These are phyloP conservation scores for Amanita fuliginea DNA, from an alignment of 768 basidiomycete genomes.

Conservation along the genomic window DNA sequence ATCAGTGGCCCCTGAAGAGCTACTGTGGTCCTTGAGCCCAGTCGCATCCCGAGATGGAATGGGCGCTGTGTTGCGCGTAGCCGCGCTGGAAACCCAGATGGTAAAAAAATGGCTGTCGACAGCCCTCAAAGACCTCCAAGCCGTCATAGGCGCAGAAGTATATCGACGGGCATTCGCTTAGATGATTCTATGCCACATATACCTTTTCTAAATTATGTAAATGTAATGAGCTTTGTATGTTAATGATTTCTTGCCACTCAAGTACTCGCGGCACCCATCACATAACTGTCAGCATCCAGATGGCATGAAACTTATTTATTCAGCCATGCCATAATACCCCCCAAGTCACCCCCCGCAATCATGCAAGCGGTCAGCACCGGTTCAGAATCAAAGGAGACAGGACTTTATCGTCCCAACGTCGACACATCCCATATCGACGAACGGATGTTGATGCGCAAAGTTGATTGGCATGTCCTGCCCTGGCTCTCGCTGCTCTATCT, in stretches of 20 bases:
- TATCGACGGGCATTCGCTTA: slow-evolving; percentile 47
- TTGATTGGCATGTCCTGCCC: slow-evolving; percentile 61
- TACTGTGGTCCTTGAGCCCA: slow-evolving; percentile 77
- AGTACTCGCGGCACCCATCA: too few relatives aligned
- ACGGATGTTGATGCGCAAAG: slow-evolving; percentile 41
- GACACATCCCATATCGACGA: slow-evolving; percentile 45
- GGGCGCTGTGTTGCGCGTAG: slow-evolving; percentile 59
- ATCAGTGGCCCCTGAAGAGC: slow-evolving; percentile 40
- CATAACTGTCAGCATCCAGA: too few relatives aligned
- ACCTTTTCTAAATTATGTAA: neutral
- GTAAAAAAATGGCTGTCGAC: slow-evolving; percentile 62
- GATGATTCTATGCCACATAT: neutral
- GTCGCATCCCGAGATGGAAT: slow-evolving; percentile 26
- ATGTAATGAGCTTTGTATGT: too few relatives aligned
- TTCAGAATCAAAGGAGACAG: neutral
- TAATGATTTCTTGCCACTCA: too few relatives aligned
- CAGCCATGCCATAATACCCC: too few relatives aligned
- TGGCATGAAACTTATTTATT: too few relatives aligned
- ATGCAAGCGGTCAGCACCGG: too few relatives aligned
- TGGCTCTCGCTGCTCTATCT: slow-evolving; percentile 69
- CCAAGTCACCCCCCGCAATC: too few relatives aligned
- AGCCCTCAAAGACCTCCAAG: slow-evolving; percentile 38
- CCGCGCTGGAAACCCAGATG: slow-evolving; percentile 65
- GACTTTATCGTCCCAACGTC: slow-evolving; percentile 34
- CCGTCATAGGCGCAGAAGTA: slow-evolving; percentile 49